Evolutionary conservation across 306 rosid species (phyloP).

Genomic region (Cucurbita ficifolia): DNA sequence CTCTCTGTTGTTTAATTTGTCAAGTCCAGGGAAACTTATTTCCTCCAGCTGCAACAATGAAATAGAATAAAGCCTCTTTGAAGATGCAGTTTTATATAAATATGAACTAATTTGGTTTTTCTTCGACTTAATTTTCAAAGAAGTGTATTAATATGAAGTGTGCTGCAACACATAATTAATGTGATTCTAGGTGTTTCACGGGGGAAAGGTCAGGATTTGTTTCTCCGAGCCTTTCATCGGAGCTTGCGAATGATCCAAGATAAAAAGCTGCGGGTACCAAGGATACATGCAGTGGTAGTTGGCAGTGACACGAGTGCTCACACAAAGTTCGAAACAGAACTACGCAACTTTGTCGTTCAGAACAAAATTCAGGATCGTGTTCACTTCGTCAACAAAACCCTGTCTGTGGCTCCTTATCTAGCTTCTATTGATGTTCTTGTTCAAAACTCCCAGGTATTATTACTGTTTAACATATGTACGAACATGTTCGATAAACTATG

Average conservation of each 20-base stretch:
- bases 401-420: slow-evolving; percentile 82
- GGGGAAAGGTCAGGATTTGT: slow-evolving; percentile 91
- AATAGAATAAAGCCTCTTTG: not conserved
- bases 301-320: slow-evolving; percentile 89
- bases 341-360: slow-evolving; percentile 56
- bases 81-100: not conserved
- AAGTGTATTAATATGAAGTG: not conserved
- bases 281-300: slow-evolving; percentile 74
- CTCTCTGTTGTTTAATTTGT: not conserved
- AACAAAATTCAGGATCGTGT: slow-evolving; percentile 61
- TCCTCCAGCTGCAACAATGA: not conserved
- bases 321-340: slow-evolving; percentile 58
- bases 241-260: slow-evolving; percentile 49
- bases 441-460: slow-evolving; percentile 86
- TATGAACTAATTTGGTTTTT: not conserved
- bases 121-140: too few species aligned
- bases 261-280: slow-evolving; percentile 68
- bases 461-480: not conserved
- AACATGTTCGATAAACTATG: slow-evolving; percentile 6
- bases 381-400: slow-evolving; percentile 88
- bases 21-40: not conserved
- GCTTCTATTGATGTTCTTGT: slow-evolving; percentile 91
- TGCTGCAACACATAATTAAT: not conserved
- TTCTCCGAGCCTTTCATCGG: slow-evolving; percentile 68
- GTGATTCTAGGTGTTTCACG: slow-evolving; percentile 67